Percentiles rank a stretch among this genome's conserved stretches.
Evolutionary conservation across 2,329 filamentous ascomycete genomes (phyloP).

Genomic region (Alternaria burnsii): DNA sequence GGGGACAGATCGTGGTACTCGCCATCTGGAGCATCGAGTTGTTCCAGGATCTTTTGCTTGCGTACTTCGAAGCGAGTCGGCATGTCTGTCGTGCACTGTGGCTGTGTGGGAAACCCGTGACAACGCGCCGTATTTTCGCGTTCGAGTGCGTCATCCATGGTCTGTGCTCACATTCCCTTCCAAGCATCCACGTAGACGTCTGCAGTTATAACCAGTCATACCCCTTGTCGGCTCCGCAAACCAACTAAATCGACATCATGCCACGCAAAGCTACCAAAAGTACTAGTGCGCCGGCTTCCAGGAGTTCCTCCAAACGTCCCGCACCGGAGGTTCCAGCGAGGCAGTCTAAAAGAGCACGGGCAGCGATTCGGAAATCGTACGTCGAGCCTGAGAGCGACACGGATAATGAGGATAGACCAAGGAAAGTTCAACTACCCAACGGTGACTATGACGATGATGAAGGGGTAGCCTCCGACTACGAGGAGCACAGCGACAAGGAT

Average conservation of each 20-base stretch:
- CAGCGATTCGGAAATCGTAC: slow-evolving; percentile 45
- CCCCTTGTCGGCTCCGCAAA: not conserved
- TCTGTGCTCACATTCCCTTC: slow-evolving; percentile 21
- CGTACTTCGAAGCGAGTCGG: slow-evolving; percentile 56
- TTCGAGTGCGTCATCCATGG: slow-evolving; percentile 34
- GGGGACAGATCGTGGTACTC: slow-evolving; percentile 86
- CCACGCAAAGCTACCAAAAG: slow-evolving; percentile 38
- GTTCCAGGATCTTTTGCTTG: slow-evolving; percentile 76
- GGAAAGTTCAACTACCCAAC: slow-evolving; percentile 31
- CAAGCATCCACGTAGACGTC: slow-evolving; percentile 17
- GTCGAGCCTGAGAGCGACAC: slow-evolving; percentile 43
- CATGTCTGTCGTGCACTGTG: slow-evolving; percentile 27
- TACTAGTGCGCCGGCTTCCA: slow-evolving; percentile 22
- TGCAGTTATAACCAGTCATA: slow-evolving; percentile 6
- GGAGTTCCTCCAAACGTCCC: slow-evolving; percentile 48
- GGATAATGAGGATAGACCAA: slow-evolving; percentile 21
- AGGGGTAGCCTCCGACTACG: slow-evolving; percentile 52
- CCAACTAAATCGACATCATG: slow-evolving; percentile 29
- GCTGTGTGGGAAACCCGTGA: slow-evolving; percentile 27
- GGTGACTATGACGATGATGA: slow-evolving; percentile 42
- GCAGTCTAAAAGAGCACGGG: slow-evolving; percentile 48
- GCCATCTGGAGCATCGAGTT: slow-evolving; percentile 72
- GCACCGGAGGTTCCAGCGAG: slow-evolving; percentile 43
- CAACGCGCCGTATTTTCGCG: slow-evolving; percentile 31
- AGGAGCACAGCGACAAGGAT: slow-evolving; percentile 49